These are phyloP conservation scores for Podospora comata DNA, from an alignment of 495 filamentous ascomycete species.

Conservation along the genomic window DNA sequence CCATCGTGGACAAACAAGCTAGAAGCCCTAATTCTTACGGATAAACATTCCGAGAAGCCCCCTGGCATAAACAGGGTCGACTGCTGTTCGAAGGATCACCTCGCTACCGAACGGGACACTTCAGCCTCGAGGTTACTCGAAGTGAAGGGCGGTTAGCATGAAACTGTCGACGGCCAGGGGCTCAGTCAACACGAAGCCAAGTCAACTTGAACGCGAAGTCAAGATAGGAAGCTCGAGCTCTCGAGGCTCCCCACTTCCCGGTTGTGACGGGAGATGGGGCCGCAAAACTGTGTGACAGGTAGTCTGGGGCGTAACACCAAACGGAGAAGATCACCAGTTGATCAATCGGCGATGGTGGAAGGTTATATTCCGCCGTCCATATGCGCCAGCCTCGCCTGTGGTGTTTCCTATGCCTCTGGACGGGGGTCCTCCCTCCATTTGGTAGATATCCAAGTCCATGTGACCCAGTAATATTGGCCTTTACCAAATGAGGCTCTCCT, in stretches of 20 bases:
- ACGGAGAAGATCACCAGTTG: neutral
- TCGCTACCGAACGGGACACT: neutral
- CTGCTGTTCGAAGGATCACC: neutral
- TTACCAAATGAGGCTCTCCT: conserved; percentile 7
- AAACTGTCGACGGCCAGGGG: neutral
- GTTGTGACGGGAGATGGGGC: conserved; percentile 1
- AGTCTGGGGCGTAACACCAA: conserved; percentile 2
- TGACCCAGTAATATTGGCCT: conserved; percentile 1
- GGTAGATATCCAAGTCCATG: neutral
- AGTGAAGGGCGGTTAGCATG: neutral
- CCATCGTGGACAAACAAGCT: neutral
- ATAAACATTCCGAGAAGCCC: neutral
- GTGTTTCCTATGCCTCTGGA: neutral
- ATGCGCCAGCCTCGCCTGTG: neutral
- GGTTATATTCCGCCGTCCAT: conserved; percentile 4
- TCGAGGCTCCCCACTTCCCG: conserved; percentile 3
- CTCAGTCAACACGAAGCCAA: neutral
- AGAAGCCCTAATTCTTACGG: neutral
- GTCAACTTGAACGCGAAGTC: neutral
- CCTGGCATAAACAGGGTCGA: neutral
- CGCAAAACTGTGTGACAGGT: conserved; percentile 4
- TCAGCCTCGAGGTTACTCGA: neutral
- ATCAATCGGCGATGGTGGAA: conserved; percentile 5
- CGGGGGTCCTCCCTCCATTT: conserved; percentile 1
- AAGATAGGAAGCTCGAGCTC: conserved; percentile 2